phyloP scores from a whole-genome alignment of 1,139 yeast species.

The Suhomyces wounanorum region DNA sequence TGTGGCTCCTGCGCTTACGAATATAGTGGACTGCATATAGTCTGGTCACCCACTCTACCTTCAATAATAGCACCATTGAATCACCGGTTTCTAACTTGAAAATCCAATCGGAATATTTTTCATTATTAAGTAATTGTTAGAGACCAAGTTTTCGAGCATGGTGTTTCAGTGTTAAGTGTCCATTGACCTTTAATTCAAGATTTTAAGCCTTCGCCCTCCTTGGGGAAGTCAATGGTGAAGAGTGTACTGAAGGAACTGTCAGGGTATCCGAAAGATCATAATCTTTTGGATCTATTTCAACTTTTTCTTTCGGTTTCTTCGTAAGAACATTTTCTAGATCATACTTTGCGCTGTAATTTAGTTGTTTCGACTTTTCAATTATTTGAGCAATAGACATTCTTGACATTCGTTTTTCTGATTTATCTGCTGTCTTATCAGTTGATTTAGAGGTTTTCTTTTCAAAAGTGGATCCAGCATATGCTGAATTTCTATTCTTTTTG shows the following conservation, averaged over 20 bases:
- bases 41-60: neutral
- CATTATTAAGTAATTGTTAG: no score
- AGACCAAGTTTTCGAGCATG: no score
- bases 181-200: no score
- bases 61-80: no score
- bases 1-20: neutral
- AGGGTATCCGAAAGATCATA: conserved; percentile 13
- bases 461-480: no score
- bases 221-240: conserved; percentile 8
- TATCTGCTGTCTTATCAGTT: neutral
- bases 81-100: no score
- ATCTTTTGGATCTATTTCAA: conserved; percentile 7
- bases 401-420: neutral
- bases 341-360: neutral
- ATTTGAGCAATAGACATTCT: neutral
- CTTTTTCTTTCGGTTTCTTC: neutral
- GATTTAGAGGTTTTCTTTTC: no score
- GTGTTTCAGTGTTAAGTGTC: no score
- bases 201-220: neutral
- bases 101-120: no score
- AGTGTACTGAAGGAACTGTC: conserved; percentile 10
- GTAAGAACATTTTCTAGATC: neutral
- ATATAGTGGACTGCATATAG: neutral
- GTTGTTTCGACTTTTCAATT: neutral
- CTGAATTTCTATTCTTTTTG: no score